Evolutionary conservation across 805 yeast species (phyloP), one percentile per base, ranked within the genome.

Genomic region (Spathaspora passalidarum): DNA sequence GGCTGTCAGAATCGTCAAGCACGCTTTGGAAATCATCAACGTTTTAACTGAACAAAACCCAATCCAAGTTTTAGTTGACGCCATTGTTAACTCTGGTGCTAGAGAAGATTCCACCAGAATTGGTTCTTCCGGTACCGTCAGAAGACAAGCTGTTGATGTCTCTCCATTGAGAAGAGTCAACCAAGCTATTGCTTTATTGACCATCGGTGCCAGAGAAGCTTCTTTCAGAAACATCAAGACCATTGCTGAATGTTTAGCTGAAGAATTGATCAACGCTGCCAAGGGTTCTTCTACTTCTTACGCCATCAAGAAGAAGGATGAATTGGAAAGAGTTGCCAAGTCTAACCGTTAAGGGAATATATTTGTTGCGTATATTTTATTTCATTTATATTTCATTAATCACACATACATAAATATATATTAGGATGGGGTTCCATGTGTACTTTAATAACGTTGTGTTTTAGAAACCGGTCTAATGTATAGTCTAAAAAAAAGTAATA

Each of bases 241-340:
- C 76, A 94, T 94, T 78, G 96, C 99, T 73, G 99, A 94, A 82
- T 94, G 99, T 81, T 88, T 94, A 75, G 98, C 99, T 73, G 99
- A 94, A 84, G 99, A 94, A 85, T 88, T 94, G 78, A 95, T 94
- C 78, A 94, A 94, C 84, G 99, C 99, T 69, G 99, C 96, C 72
- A 94, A 94, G 86, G 98, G 98, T 80, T 94, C 99, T 69, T 91
- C 99, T 63, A 95, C 97, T 77, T 94, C 99, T 72, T 95, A 91
- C 78, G 99, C 99, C 68, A 95, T 94, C 83, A 94, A 94, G 95
- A 94, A 94, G 99, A 94, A 94, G 96, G 99, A 94, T 79, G 99
- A 94, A 86, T 88, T 94, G 78, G 99, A 94, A 86, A 96, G 99
- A 88, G 99, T 94, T 79, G 99, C 99, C 76, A 94, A 94, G 82